A percentile compares a stretch with the other conserved stretches of the same genome.
Conservation (phyloP, 345 rosid genomes). For the Lagerstroemia speciosa region DNA sequence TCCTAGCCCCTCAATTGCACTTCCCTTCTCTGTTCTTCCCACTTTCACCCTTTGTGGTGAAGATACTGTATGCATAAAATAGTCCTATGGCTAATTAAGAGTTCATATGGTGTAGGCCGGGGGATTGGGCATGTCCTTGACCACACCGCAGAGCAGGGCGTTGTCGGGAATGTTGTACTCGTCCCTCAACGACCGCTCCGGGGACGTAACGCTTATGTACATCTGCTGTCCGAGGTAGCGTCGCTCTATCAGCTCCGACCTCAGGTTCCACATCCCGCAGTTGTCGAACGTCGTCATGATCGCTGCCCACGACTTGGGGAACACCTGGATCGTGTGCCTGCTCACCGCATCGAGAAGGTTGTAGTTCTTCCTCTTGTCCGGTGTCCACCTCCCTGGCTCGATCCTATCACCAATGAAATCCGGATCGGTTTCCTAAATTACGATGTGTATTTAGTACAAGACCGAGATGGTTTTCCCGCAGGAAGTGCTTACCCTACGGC, state of each 20-base stretch:
- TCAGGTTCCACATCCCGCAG: constrained; percentile 30
- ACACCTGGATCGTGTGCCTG: constrained; percentile 27
- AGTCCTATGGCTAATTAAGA: background rate
- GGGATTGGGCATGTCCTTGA: constrained; percentile 22
- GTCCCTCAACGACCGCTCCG: constrained; percentile 22
- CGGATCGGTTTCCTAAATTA: background rate
- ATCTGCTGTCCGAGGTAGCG: constrained; percentile 26
- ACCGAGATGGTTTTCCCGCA: background rate
- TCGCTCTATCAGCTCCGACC: constrained; percentile 22
- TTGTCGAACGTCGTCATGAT: constrained; percentile 27
- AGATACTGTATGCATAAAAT: background rate
- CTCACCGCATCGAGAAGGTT: constrained; percentile 31
- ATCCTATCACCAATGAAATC: constrained; percentile 5
- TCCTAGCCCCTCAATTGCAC: background rate
- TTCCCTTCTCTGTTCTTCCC: background rate
- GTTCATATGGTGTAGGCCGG: constrained; percentile 19
- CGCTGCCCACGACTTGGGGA: constrained; percentile 32
- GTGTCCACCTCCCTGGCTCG: constrained; percentile 29
- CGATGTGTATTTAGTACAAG: too few species aligned
- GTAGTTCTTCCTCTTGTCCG: constrained; percentile 25
- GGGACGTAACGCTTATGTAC: constrained; percentile 22
- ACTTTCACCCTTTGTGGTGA: background rate
- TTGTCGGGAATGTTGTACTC: constrained; percentile 30
- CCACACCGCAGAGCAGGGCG: constrained; percentile 20
- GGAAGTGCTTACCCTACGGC: constrained; percentile 24